Conservation (phyloP, 768 basidiomycete genomes). For the Termitomyces sp. region DNA sequence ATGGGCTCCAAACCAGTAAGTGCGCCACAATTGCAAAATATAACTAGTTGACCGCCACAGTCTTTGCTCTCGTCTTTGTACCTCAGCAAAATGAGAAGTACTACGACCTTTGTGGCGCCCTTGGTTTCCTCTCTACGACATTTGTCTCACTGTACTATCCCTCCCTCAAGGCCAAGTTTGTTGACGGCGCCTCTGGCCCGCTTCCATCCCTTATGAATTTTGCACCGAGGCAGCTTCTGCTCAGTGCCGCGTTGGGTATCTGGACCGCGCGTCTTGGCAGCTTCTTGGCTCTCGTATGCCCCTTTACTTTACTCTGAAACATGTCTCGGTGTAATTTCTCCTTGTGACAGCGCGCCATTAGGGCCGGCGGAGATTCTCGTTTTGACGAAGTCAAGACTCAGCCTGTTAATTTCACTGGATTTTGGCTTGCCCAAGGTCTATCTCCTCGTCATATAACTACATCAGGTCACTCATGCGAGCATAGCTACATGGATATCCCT, state of each 20-base stretch:
- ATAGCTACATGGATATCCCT: neutral
- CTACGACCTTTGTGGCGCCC: slow-evolving; percentile 61
- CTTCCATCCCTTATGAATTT: neutral
- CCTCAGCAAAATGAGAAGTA: slow-evolving; percentile 61
- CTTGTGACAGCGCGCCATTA: neutral
- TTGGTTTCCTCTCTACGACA: slow-evolving; percentile 62
- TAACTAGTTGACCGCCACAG: neutral
- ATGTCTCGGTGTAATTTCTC: neutral
- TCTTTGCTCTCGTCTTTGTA: slow-evolving; percentile 56
- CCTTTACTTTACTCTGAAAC: neutral
- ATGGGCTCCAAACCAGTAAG: slow-evolving; percentile 45
- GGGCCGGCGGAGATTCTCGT: neutral
- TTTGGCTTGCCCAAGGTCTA: neutral
- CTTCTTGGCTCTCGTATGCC: neutral
- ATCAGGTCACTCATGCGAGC: neutral
- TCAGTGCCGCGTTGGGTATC: neutral
- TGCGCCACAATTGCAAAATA: slow-evolving; percentile 19
- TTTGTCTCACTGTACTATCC: slow-evolving; percentile 62
- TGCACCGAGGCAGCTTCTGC: neutral
- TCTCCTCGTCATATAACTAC: neutral
- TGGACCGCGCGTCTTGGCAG: neutral
- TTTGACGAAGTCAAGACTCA: neutral
- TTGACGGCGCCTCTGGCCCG: slow-evolving; percentile 22
- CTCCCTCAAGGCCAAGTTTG: slow-evolving; percentile 42
- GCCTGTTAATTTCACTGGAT: neutral